Evolutionary conservation across 78 protist genomes (phyloP).

Genomic region (Planoprotostelium fungivorum): DNA sequence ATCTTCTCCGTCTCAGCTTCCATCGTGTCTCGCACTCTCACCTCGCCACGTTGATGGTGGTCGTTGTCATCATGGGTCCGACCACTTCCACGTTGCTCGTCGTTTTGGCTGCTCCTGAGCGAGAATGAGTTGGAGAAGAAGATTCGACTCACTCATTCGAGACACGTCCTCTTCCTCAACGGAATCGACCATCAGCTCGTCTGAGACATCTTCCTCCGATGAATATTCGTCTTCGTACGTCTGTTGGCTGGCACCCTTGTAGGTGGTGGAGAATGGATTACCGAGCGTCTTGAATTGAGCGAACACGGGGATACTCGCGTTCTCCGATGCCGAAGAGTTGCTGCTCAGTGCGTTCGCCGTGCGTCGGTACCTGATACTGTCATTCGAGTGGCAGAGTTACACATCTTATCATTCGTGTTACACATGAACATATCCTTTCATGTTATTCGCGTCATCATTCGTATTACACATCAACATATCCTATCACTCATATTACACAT

Average conservation of each 20-base stretch:
- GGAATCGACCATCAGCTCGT: background rate
- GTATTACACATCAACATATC: background rate
- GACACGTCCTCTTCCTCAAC: conserved; percentile 12
- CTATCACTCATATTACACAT: background rate
- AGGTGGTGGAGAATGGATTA: conserved; percentile 21
- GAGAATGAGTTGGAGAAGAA: background rate
- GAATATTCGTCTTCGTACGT: background rate
- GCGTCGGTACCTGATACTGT: conserved; percentile 1
- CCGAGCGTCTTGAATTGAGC: conserved; percentile 29
- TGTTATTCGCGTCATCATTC: background rate
- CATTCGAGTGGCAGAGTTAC: conserved; percentile 3
- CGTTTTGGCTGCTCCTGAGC: background rate
- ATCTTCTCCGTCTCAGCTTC: too few relatives aligned
- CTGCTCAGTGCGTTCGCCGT: conserved; percentile 6
- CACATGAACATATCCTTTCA: background rate
- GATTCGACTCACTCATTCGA: conserved; percentile 25
- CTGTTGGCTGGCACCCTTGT: background rate
- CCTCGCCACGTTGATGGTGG: conserved; percentile 37
- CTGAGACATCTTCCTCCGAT: background rate
- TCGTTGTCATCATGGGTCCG: conserved; percentile 35
- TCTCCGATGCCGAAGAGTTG: background rate
- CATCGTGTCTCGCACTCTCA: too few relatives aligned
- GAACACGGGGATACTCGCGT: background rate
- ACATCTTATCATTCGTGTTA: conserved; percentile 5
- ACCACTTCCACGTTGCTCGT: background rate